Base-by-base conservation (phyloP, 31 red algal genomes). In the Asparagopsis taxiformis region DNA sequence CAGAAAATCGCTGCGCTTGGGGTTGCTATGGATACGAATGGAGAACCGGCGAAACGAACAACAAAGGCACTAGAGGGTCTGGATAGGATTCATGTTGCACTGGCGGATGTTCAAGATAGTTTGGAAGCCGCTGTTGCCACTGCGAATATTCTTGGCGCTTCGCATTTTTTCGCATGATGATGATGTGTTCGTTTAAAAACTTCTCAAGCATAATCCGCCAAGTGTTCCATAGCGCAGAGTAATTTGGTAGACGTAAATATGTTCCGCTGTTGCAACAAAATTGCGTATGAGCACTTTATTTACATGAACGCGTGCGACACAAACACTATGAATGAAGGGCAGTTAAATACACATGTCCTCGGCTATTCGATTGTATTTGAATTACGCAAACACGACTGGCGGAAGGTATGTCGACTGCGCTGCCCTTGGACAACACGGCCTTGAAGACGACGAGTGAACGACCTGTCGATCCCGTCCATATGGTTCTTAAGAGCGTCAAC, bases 111-210 rank as follows among this genome's bases (percentile, higher is more conserved):
- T 25, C 77, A 81, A 54, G 64, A 81, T 24, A 50, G 62, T 39
- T 46, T 84, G 24, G 79, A 86, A 23, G 51, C 58, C 3, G 81
- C 70, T 0, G 62, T 75, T 26, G 81, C 81, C 17, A 86, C 81
- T 17, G 81, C 81, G 24, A 86, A 86, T 62, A 86, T 86, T 69
- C 51, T 86, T 36, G 81, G 81, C 1, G 81, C 70, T 1, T 34
- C 70, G 3, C 81, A 86, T n/a, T 49, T 86, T 86, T 50, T 49
- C 81, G 23, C 58, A 75, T 36, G 70, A 75, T 69, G 70, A 86
- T 20, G 54, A 75, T 86, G 81, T 76, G 81, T 38, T 86, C 81
- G 36, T 86, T 86, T 44, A 86, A 86, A 54, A 61, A 67, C 62
- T 75, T 38, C 68, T 86, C 51, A 75, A 70, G 35, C 63, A 76